phyloP scores from a whole-genome alignment of 176 grass and related monocot genomes.

The Avena sativa region DNA sequence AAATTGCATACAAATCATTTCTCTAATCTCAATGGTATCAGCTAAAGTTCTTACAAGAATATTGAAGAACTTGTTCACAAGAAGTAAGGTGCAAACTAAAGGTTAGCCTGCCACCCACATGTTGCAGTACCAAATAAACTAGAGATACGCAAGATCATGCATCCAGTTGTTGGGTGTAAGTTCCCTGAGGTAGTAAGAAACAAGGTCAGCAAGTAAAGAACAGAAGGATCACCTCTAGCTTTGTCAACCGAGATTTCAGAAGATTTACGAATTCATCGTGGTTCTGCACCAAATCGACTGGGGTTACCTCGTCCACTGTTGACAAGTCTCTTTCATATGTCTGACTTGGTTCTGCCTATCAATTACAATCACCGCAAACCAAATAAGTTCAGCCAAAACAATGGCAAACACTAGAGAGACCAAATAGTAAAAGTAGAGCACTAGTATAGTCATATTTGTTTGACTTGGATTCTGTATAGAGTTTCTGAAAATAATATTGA shows the following conservation, averaged over 20 bases:
- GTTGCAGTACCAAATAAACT: slow-evolving; percentile 27
- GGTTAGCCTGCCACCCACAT: slow-evolving; percentile 7
- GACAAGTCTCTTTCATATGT: slow-evolving; percentile 58
- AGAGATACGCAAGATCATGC: not conserved
- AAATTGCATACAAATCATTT: not conserved
- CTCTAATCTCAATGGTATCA: not conserved
- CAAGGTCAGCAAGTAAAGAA: slow-evolving; percentile 15
- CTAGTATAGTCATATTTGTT: not conserved
- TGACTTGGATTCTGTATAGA: slow-evolving; percentile 20
- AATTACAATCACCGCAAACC: slow-evolving; percentile 31
- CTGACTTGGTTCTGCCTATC: slow-evolving; percentile 50
- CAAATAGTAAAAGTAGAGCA: slow-evolving; percentile 36
- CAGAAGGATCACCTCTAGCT: slow-evolving; percentile 71
- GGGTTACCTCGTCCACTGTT: slow-evolving; percentile 55
- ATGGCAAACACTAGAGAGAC: not conserved
- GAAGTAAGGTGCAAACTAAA: slow-evolving; percentile 26
- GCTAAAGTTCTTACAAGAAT: slow-evolving; percentile 27
- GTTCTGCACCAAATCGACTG: slow-evolving; percentile 61
- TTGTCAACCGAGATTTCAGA: slow-evolving; percentile 94
- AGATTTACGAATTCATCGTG: slow-evolving; percentile 87
- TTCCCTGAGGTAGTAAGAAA: slow-evolving; percentile 30
- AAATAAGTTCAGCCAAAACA: slow-evolving; percentile 37
- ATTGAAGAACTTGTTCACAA: slow-evolving; percentile 8
- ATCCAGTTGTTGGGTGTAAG: slow-evolving; percentile 17
- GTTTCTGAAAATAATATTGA: slow-evolving; percentile 33